Evolutionary conservation across 257 asterid species (phyloP).

Genomic region (Apocynum venetum): DNA sequence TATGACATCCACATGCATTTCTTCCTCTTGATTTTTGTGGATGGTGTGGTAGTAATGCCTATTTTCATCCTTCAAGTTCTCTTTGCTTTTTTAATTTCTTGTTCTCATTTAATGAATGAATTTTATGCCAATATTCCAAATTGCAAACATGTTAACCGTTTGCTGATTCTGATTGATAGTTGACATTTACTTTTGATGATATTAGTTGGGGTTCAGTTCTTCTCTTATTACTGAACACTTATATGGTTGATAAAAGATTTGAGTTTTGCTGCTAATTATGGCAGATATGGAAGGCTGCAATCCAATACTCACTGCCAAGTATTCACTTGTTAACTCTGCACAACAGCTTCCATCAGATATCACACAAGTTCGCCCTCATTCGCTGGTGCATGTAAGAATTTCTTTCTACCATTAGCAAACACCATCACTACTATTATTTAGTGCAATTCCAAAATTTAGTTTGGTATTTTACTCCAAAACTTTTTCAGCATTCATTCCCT

Average conservation of each 20-base stretch:
- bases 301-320: conserved; percentile 72
- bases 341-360: conserved; percentile 74
- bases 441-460: neutral
- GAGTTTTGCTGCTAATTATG: conserved; percentile 15
- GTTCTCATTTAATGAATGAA: neutral
- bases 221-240: neutral
- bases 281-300: conserved; percentile 82
- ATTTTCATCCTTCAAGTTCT: neutral
- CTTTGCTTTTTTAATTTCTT: neutral
- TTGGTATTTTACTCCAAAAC: too few species aligned
- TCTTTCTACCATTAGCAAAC: neutral
- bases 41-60: too few species aligned
- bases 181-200: neutral
- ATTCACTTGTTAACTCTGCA: conserved; percentile 61
- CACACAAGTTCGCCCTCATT: conserved; percentile 54
- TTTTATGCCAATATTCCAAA: neutral
- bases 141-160: neutral
- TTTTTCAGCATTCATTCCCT: neutral
- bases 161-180: conserved; percentile 3
- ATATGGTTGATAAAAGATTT: neutral
- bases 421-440: neutral
- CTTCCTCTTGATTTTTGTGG: too few species aligned
- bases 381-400: conserved; percentile 79
- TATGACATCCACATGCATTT: neutral
- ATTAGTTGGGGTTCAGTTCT: neutral